Evolutionary conservation across 202 grass and related monocot genomes (phyloP).

Genomic region (Zizania palustris): DNA sequence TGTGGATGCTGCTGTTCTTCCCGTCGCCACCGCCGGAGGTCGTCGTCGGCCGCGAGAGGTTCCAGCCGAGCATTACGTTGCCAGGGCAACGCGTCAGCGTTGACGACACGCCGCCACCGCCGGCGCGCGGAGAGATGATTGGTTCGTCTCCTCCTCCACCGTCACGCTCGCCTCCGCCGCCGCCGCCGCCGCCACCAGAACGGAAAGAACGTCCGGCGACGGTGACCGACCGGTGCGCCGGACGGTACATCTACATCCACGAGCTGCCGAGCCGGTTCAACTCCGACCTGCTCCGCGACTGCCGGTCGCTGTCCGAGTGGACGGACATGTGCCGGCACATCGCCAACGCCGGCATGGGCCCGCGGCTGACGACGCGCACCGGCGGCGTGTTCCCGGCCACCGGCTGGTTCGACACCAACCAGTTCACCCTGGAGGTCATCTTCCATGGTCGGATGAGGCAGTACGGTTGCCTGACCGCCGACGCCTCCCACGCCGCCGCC

Average conservation of each 20-base stretch:
- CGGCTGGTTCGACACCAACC: conserved; percentile 68
- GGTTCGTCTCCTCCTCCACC: conserved; percentile 2
- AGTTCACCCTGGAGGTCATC: conserved; percentile 70
- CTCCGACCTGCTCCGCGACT: conserved; percentile 49
- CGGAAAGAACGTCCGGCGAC: neutral
- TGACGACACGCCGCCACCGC: neutral
- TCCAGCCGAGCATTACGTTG: neutral
- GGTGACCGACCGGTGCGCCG: conserved; percentile 41
- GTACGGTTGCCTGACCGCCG: conserved; percentile 59
- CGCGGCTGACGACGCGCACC: conserved; percentile 37
- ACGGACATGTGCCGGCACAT: conserved; percentile 66
- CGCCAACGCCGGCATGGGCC: conserved; percentile 58
- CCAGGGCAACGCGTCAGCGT: neutral
- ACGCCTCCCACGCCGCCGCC: conserved; percentile 48
- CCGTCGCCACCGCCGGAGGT: conserved; percentile 7
- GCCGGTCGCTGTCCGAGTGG: conserved; percentile 57
- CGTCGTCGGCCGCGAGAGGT: neutral
- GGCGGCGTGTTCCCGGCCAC: conserved; percentile 47
- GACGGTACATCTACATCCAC: conserved; percentile 60
- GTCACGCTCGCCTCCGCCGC: neutral
- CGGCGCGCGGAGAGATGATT: neutral
- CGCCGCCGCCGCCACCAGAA: neutral
- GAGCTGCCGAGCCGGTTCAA: conserved; percentile 63
- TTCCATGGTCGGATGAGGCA: conserved; percentile 67
- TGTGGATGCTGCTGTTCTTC: conserved; percentile 35